These are phyloP conservation scores for Malassezia arunalokei DNA, from an alignment of 1,284 basidiomycete species.

Conservation along the genomic window DNA sequence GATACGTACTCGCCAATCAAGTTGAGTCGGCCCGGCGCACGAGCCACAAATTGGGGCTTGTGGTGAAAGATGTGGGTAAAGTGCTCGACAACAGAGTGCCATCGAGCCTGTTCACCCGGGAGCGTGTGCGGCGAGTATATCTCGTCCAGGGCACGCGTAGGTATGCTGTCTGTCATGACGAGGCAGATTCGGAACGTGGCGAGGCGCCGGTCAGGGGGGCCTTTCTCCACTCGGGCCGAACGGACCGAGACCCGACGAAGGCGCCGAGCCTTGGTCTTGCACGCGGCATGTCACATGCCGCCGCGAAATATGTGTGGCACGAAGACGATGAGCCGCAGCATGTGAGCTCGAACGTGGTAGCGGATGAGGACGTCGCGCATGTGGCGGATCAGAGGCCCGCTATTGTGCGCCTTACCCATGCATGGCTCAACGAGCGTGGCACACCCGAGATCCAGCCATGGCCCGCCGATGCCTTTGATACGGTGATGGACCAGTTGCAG, in stretches of 20 bases:
- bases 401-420: slow-evolving; percentile 10
- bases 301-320: background rate
- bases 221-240: no score
- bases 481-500: slow-evolving; percentile 20
- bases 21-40: slow-evolving; percentile 43
- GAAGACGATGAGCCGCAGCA: background rate
- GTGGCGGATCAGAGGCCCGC: background rate
- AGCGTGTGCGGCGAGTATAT: slow-evolving; percentile 31
- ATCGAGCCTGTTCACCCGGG: slow-evolving; percentile 24
- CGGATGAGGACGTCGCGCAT: background rate
- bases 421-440: slow-evolving; percentile 17
- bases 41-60: slow-evolving; percentile 33
- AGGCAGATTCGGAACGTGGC: no score
- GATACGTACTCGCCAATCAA: slow-evolving; percentile 38
- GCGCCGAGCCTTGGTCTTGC: no score
- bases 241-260: no score
- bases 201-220: no score
- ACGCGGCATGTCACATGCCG: slow-evolving; percentile 8
- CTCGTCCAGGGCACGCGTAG: slow-evolving; percentile 25
- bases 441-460: slow-evolving; percentile 16
- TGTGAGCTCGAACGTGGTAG: background rate
- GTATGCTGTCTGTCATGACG: slow-evolving; percentile 29
- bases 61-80: slow-evolving; percentile 21
- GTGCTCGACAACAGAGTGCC: slow-evolving; percentile 20
- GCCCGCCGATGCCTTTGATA: slow-evolving; percentile 10